A percentile compares a stretch with the other conserved stretches of the same genome.
Evolutionary conservation across 108 stramenopile species (phyloP).

Genomic region (Chaetoceros muelleri): DNA sequence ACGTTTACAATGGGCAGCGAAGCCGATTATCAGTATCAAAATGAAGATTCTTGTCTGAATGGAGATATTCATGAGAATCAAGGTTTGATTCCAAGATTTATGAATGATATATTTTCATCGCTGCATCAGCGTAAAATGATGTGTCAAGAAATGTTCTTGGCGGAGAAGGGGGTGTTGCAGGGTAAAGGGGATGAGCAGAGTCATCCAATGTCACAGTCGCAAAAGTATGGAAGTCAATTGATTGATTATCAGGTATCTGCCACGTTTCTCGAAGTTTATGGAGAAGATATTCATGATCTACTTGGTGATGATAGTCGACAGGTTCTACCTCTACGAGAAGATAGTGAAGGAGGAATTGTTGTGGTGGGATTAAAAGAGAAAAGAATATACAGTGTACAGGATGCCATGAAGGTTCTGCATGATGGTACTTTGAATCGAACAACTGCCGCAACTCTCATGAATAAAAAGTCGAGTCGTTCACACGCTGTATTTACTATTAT

Average conservation of each 20-base stretch:
- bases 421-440: slow-evolving; percentile 86
- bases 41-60: slow-evolving; percentile 7
- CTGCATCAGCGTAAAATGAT: slow-evolving; percentile 15
- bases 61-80: slow-evolving; percentile 30
- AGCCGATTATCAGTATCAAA: slow-evolving; percentile 28
- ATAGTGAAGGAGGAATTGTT: slow-evolving; percentile 53
- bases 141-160: slow-evolving; percentile 11
- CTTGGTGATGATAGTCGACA: slow-evolving; percentile 40
- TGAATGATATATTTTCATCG: slow-evolving; percentile 71
- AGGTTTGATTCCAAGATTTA: slow-evolving; percentile 85
- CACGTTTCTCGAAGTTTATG: slow-evolving; percentile 91
- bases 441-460: slow-evolving; percentile 90
- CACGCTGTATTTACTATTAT: slow-evolving; percentile 76
- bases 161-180: slow-evolving; percentile 28
- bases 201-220: not conserved
- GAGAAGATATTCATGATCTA: slow-evolving; percentile 88
- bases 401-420: slow-evolving; percentile 63
- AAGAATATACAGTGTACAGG: slow-evolving; percentile 28
- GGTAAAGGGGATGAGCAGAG: slow-evolving; percentile 2
- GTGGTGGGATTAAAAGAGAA: slow-evolving; percentile 44
- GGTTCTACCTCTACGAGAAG: slow-evolving; percentile 72
- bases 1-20: slow-evolving; percentile 86
- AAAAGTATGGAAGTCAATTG: slow-evolving; percentile 3
- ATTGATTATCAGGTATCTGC: slow-evolving; percentile 49
- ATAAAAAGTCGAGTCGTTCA: slow-evolving; percentile 65